A percentile compares a stretch with the other conserved stretches of the same genome.
These are phyloP conservation scores for Cystobasidium slooffiae DNA, from an alignment of 1,284 basidiomycete genomes.

Conservation along the genomic window DNA sequence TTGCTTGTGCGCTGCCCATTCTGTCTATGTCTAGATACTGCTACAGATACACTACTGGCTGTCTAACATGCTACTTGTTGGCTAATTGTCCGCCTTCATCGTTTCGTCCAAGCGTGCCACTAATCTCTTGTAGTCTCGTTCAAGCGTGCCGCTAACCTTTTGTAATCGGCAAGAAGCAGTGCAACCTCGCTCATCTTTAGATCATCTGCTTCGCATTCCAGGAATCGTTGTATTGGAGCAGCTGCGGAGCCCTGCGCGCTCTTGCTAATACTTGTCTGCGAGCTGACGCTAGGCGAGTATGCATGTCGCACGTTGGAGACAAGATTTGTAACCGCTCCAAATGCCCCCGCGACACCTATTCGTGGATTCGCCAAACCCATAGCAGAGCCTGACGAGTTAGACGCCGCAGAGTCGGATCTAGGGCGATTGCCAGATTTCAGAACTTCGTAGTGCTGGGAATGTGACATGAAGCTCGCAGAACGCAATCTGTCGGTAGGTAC, in stretches of 20 bases:
- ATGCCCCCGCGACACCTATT: not conserved
- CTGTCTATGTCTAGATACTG: no score
- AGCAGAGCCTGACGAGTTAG: not conserved
- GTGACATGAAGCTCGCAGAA: conserved; percentile 10
- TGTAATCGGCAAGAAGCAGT: conserved; percentile 45
- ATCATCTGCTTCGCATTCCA: conserved; percentile 49
- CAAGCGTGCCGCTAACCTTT: conserved; percentile 24
- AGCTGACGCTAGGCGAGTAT: conserved; percentile 7
- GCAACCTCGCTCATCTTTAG: conserved; percentile 48
- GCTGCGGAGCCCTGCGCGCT: not conserved
- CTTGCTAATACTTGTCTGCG: not conserved
- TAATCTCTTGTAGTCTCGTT: not conserved
- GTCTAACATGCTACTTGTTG: no score
- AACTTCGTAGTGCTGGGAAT: conserved; percentile 6
- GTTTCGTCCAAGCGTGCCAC: conserved; percentile 7
- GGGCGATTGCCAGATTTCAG: conserved; percentile 16
- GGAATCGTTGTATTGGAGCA: conserved; percentile 45
- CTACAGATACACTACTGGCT: no score
- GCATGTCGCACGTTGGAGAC: conserved; percentile 22
- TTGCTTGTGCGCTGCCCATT: no score
- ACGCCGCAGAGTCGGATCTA: conserved; percentile 12
- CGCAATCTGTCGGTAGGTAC: not conserved
- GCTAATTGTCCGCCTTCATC: not conserved
- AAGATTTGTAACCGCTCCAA: conserved; percentile 7
- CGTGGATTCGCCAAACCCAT: not conserved